Conservation (phyloP, 768 basidiomycete species). For the Boletus rufocinnamomeus region DNA sequence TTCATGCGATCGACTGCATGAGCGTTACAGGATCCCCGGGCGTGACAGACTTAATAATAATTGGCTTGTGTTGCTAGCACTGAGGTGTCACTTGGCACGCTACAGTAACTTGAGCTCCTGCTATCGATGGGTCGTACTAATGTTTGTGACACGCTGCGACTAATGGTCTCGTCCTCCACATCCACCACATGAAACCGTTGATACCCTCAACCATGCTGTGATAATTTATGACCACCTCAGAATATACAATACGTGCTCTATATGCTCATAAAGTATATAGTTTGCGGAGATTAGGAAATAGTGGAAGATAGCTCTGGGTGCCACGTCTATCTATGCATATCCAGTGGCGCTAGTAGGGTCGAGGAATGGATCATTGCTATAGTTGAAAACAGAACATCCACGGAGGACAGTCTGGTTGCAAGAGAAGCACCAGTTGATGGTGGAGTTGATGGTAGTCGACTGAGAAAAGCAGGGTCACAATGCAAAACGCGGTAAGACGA, state of each 20-base stretch:
- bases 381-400: slow-evolving; percentile 36
- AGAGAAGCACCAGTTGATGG: slow-evolving; percentile 35
- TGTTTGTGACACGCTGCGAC: no score
- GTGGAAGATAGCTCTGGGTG: neutral
- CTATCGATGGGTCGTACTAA: no score
- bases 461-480: slow-evolving; percentile 2
- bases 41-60: no score
- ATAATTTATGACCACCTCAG: neutral
- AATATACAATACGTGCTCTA: neutral
- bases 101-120: no score
- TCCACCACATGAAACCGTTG: no score
- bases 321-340: neutral
- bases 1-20: no score
- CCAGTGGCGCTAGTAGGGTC: slow-evolving; percentile 1
- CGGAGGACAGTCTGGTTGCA: slow-evolving; percentile 38
- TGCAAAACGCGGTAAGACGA: neutral
- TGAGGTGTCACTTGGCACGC: no score
- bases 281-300: neutral
- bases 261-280: neutral
- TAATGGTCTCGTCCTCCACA: no score
- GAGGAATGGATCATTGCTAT: slow-evolving; percentile 32
- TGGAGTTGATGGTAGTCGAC: slow-evolving; percentile 33
- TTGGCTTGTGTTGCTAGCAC: no score
- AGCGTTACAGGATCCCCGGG: no score
- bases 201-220: neutral